Evolutionary conservation across 257 asterid species (phyloP), one percentile per base, ranked within the genome.

Genomic region (Dorcoceras hygrometricum): DNA sequence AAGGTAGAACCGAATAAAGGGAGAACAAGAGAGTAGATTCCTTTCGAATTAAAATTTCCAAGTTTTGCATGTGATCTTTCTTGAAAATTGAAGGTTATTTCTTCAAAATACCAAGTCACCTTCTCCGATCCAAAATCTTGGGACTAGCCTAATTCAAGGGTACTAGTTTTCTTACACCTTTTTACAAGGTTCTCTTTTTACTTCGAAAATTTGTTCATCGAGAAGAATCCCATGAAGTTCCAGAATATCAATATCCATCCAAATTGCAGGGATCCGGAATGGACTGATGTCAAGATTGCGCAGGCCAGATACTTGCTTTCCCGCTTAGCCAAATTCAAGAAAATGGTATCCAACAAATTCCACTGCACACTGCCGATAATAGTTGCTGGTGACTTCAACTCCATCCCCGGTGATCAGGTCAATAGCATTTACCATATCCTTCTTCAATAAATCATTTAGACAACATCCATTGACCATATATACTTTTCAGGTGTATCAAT

Each of bases 321-420:
- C 18, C 95, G 96, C 58, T 79, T 93, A 62, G 86, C 82, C 9
- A 80, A 58, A 70, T 93, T 90, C 83, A 83, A 82, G 75, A 74
- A 55, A 19, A 68, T 75, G 23, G 95, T 90, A 19, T 76, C 90
- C 0, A 63, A 78, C 67, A 81, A 85, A 79, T 74, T 82, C 68
- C 84, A 79, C 61, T 85, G 95, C 75, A 72, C 72, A 1, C 95
- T 97, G 72, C 75, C 92, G 26, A 31, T 87, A 66, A 59, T 90
- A 50, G 81, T 93, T 48, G 82, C 95, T 16, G 95, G 97, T 24
- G 97, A 93, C 79, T 93, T 93, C 84, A 93, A 93, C 69, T 90
- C 96, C 7, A 75, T 79, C 67, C 97, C 97, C 10, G 96, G 95
- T 34, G 92, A 82, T 75, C 82, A 79, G 91, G 97, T 93, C 69